Conservation (phyloP, 2,329 filamentous ascomycete species). For the Pseudogymnoascus sp. region DNA sequence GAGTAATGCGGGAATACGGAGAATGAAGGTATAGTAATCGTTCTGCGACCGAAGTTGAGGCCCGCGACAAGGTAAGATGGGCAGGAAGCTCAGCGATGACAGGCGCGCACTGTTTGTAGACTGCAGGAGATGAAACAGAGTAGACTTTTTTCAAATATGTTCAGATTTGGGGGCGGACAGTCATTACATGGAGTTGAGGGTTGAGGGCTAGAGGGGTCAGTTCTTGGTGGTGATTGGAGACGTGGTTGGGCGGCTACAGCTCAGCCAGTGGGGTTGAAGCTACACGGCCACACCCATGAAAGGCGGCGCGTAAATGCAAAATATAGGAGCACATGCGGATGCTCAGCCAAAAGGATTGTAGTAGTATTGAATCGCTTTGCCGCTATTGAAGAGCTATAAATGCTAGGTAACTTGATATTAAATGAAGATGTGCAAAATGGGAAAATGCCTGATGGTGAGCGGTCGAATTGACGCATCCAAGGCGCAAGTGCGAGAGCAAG, state of each 20-base stretch:
- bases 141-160: slow-evolving; percentile 14
- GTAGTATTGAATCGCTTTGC: neutral
- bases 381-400: neutral
- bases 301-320: slow-evolving; percentile 9
- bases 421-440: neutral
- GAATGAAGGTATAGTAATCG: slow-evolving; percentile 19
- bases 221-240: slow-evolving; percentile 9
- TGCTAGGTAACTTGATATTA: neutral
- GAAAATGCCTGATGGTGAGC: neutral
- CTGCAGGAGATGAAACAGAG: slow-evolving; percentile 19
- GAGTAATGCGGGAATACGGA: slow-evolving; percentile 1
- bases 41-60: slow-evolving; percentile 23
- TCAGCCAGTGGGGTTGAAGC: slow-evolving; percentile 7
- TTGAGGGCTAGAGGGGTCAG: slow-evolving; percentile 8
- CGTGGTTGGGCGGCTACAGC: slow-evolving; percentile 10
- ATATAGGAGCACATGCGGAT: neutral
- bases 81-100: slow-evolving; percentile 15
- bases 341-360: neutral
- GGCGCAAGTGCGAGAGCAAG: neutral
- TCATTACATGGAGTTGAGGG: slow-evolving; percentile 3
- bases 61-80: slow-evolving; percentile 14
- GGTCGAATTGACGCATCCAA: neutral
- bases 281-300: slow-evolving; percentile 10
- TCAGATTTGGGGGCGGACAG: slow-evolving; percentile 5
- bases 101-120: slow-evolving; percentile 15